A percentile compares a stretch with the other conserved stretches of the same genome.
phyloP scores from a whole-genome alignment of 768 basidiomycete species.

The Boletales sp. region DNA sequence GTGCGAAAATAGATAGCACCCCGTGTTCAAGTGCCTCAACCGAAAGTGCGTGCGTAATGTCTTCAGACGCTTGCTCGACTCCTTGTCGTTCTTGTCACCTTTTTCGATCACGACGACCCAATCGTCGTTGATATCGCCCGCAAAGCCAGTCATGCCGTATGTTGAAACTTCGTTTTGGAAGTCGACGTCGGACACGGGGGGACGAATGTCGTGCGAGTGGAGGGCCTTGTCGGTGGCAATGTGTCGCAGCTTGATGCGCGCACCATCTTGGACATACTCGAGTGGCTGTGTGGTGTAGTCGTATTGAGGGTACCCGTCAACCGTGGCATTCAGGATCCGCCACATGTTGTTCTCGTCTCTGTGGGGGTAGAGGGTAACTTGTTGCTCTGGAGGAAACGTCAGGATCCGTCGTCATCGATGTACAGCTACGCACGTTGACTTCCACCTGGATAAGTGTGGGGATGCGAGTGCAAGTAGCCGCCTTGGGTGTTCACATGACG shows the following conservation, averaged over 20 bases:
- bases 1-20: conserved; percentile 97
- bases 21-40: conserved; percentile 78
- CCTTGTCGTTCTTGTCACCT: conserved; percentile 58
- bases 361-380: conserved; percentile 98
- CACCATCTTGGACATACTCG: conserved; percentile 59
- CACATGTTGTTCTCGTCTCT: conserved; percentile 96
- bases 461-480: conserved; percentile 96
- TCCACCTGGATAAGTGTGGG: conserved; percentile 85
- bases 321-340: conserved; percentile 77
- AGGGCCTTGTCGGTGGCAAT: conserved; percentile 76
- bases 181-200: conserved; percentile 95
- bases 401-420: not conserved
- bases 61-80: conserved; percentile 67
- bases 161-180: conserved; percentile 98
- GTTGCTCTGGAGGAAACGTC: conserved; percentile 68
- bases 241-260: conserved; percentile 81
- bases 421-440: conserved; percentile 67
- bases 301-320: conserved; percentile 36
- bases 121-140: conserved; percentile 91
- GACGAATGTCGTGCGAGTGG: conserved; percentile 93
- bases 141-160: conserved; percentile 84
- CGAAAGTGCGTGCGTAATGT: conserved; percentile 82
- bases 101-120: conserved; percentile 85
- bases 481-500: conserved; percentile 97
- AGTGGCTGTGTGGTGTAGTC: conserved; percentile 54